phyloP scores from a whole-genome alignment of 2,329 filamentous ascomycete species.

The Colletotrichum tropicale region DNA sequence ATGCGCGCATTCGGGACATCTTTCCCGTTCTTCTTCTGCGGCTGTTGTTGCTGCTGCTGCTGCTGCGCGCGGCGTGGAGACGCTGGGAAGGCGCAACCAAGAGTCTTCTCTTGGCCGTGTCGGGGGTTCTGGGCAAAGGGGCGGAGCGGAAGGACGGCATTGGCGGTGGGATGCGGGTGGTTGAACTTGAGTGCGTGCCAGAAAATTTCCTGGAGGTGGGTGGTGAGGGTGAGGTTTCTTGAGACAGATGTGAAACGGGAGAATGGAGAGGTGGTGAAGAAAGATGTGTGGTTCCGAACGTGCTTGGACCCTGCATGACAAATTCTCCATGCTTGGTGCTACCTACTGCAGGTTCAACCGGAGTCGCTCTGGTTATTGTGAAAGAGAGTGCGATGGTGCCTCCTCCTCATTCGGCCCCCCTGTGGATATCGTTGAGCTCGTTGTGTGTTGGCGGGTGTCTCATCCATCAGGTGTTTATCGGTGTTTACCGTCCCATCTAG shows the following conservation, averaged over 20 bases:
- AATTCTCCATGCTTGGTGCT: constrained; percentile 1
- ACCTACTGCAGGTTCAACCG: not conserved
- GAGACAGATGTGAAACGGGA: constrained; percentile 21
- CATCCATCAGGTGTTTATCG: constrained; percentile 15
- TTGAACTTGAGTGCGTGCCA: not conserved
- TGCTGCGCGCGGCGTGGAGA: not conserved
- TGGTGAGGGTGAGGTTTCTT: not conserved
- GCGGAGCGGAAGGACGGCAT: not conserved
- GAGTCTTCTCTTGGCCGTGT: not conserved
- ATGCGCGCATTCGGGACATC: not conserved
- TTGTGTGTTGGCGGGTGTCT: not conserved
- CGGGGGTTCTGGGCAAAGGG: not conserved
- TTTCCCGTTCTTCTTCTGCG: not conserved
- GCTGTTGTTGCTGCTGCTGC: not conserved
- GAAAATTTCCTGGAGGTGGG: not conserved
- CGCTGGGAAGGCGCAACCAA: not conserved
- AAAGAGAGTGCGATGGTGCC: not conserved
- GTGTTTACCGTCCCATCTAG: constrained; percentile 14
- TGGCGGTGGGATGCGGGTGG: not conserved
- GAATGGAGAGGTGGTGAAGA: not conserved
- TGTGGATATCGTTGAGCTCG: not conserved
- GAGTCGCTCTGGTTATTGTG: not conserved
- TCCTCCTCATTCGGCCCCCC: not conserved
- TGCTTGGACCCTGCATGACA: constrained; percentile 19
- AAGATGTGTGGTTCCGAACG: not conserved